phyloP scores from a whole-genome alignment of 352 stramenopile species.

The Phytophthora hibernalis region DNA sequence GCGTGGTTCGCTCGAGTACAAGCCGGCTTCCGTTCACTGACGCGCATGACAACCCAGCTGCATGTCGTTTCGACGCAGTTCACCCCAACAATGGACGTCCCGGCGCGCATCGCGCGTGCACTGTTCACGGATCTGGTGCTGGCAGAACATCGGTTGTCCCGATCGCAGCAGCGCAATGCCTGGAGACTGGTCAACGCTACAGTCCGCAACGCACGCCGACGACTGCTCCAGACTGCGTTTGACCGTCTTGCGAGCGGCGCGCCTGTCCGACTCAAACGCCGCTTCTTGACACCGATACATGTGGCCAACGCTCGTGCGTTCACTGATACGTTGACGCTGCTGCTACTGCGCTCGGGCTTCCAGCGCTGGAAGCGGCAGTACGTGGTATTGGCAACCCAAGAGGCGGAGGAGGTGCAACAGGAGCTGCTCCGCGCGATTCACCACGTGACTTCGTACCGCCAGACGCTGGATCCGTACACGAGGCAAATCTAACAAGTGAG shows the following conservation, averaged over 20 bases:
- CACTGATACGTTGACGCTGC: slow-evolving; percentile 23
- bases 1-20: slow-evolving; percentile 52
- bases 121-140: slow-evolving; percentile 27
- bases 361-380: slow-evolving; percentile 59
- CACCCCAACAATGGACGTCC: slow-evolving; percentile 10
- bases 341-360: slow-evolving; percentile 45
- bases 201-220: slow-evolving; percentile 10
- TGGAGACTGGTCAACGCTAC: slow-evolving; percentile 25
- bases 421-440: slow-evolving; percentile 55
- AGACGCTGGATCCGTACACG: slow-evolving; percentile 40
- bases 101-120: slow-evolving; percentile 18
- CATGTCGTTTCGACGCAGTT: slow-evolving; percentile 26
- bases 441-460: slow-evolving; percentile 47
- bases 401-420: slow-evolving; percentile 51
- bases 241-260: slow-evolving; percentile 12
- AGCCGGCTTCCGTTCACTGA: slow-evolving; percentile 29
- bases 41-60: slow-evolving; percentile 19
- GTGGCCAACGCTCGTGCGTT: slow-evolving; percentile 35
- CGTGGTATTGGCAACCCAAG: slow-evolving; percentile 45
- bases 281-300: slow-evolving; percentile 20
- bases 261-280: not conserved
- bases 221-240: slow-evolving; percentile 25
- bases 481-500: slow-evolving; percentile 5
- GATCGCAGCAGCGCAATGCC: slow-evolving; percentile 23
- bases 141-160: slow-evolving; percentile 10